Evolutionary conservation across 257 asterid genomes (phyloP).

Genomic region (Solanum virginianum): DNA sequence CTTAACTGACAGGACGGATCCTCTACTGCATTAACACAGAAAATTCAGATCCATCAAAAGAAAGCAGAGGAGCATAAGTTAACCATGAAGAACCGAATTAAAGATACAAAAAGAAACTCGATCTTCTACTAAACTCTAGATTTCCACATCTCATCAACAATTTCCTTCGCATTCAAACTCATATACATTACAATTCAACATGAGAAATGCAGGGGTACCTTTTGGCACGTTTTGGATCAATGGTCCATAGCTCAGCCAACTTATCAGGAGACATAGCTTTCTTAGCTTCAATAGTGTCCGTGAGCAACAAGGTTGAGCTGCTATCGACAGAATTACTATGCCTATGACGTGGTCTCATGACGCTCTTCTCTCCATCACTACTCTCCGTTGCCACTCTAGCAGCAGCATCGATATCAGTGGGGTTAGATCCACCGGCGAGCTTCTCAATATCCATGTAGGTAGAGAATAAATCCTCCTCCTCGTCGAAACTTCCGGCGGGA

Average conservation of each 20-base stretch:
- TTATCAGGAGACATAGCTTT: slow-evolving; percentile 97
- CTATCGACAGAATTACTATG: slow-evolving; percentile 67
- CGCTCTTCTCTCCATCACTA: slow-evolving; percentile 10
- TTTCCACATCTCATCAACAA: background rate
- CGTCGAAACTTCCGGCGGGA: slow-evolving; percentile 59
- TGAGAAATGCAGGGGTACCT: slow-evolving; percentile 25
- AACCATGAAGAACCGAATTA: background rate
- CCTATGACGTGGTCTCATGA: slow-evolving; percentile 36
- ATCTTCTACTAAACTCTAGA: background rate
- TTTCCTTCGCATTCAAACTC: background rate
- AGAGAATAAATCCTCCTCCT: slow-evolving; percentile 87
- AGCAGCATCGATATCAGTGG: background rate
- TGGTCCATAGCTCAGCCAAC: slow-evolving; percentile 87
- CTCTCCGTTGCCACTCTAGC: slow-evolving; percentile 25
- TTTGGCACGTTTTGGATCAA: slow-evolving; percentile 97
- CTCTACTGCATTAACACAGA: background rate
- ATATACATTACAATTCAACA: background rate
- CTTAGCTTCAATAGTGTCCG: slow-evolving; percentile 73
- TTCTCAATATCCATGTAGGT: slow-evolving; percentile 92
- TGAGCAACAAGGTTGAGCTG: slow-evolving; percentile 44
- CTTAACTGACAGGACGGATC: background rate
- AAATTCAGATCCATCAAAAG: background rate
- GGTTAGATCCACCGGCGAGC: slow-evolving; percentile 41
- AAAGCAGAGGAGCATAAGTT: background rate
- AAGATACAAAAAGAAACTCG: background rate